Percentiles rank a stretch among this genome's conserved stretches.
These are phyloP conservation scores for Prunus kanzakura DNA, from an alignment of 306 rosid species.

Conservation along the genomic window DNA sequence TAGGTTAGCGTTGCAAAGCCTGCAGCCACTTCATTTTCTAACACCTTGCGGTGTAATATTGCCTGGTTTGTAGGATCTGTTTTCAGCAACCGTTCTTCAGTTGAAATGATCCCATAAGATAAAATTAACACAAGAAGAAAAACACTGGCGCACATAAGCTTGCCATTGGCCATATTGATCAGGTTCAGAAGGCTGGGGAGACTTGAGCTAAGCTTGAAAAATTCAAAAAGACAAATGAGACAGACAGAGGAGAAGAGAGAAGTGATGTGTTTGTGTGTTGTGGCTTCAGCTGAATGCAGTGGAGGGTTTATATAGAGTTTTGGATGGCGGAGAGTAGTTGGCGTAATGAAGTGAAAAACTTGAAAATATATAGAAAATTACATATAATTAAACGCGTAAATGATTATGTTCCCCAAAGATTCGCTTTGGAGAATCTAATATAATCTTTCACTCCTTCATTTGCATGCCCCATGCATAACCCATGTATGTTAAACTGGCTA, in stretches of 20 bases:
- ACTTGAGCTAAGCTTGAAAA: too few relatives aligned
- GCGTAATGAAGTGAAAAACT: background rate
- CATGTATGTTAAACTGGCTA: background rate
- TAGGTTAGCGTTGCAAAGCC: background rate
- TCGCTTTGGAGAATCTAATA: constrained; percentile 10
- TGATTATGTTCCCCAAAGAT: constrained; percentile 47
- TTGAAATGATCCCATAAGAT: constrained; percentile 18
- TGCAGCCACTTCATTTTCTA: constrained; percentile 6
- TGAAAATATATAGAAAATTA: background rate
- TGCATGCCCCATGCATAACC: constrained; percentile 53
- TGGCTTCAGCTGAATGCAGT: constrained; percentile 24
- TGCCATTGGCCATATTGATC: constrained; percentile 31
- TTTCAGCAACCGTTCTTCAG: constrained; percentile 37
- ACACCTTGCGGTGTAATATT: constrained; percentile 12
- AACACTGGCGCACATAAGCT: constrained; percentile 21
- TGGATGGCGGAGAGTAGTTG: background rate
- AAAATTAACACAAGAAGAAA: constrained; percentile 35
- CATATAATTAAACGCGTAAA: constrained; percentile 17
- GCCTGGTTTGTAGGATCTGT: background rate
- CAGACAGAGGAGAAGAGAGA: constrained; percentile 1
- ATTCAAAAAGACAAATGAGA: background rate
- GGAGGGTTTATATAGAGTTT: constrained; percentile 46
- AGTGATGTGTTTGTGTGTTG: constrained; percentile 4
- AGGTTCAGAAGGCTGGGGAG: background rate
- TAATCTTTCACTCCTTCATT: constrained; percentile 3